Evolutionary conservation across 2,329 filamentous ascomycete species (phyloP), one percentile per base, ranked within the genome.

Genomic region (Paracoccidioides brasiliensis): DNA sequence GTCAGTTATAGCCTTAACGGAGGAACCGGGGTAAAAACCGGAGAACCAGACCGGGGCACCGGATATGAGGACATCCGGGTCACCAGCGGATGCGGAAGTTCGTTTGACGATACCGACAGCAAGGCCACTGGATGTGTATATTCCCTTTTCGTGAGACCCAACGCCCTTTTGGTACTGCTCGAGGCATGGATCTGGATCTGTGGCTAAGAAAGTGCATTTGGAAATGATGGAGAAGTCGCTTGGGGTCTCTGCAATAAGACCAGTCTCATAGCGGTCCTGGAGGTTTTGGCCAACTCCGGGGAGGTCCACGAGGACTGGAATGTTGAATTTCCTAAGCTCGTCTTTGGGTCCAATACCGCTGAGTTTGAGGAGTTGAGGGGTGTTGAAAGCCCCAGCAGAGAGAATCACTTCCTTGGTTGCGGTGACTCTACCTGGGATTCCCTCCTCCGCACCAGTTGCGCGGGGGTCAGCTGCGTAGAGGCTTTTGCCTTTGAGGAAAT

Each of bases 231-330:
- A 57, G 57, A 70, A 71, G 55, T 70, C 67, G 6, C 62, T 64
- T 4, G 65, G 60, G 6, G 69, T 64, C 51, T 74, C 69, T 48
- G 77, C 76, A 12, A 78, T 71, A 53, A 78, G 71, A 0, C 74
- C 72, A 35, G 81, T 73, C 57, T 80, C 80, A 30, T 82, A 82
- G 48, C 80, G 79, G 62, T 85, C 81, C 56, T 82, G 72, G 14
- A 85, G 73, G 66, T 85, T 82, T 57, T 76, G 76, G 6, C 82
- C 82, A 3, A 85, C 81, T 42, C 82, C 78, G 1, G 78, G 76
- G 0, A 79, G 77, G 55, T 83, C 72, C 3, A 78, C 72, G 8
- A 82, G 59, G 0, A 77, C 67, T 1, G 71, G 59, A 57, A 84
- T 83, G 14, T 71, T 69, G 61, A 78, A 74, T 52, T 72, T 70